A percentile compares a stretch with the other conserved stretches of the same genome.
Conservation (phyloP, 441 rosid species). For the Jatropha multifida region DNA sequence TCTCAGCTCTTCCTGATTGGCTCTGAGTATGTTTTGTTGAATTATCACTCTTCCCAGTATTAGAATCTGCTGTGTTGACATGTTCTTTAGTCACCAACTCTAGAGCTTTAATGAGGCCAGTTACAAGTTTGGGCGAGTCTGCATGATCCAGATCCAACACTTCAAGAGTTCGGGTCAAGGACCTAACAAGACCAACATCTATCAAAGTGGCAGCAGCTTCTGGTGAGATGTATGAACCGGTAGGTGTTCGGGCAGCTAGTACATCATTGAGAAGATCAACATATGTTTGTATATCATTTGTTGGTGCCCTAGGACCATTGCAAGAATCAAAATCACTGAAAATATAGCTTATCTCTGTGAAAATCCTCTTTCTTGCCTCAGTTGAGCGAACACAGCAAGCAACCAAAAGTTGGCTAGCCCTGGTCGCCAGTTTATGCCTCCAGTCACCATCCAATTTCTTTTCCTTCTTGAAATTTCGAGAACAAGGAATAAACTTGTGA, state of each 20-base stretch:
- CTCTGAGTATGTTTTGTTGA: constrained; percentile 49
- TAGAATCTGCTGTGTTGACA: constrained; percentile 64
- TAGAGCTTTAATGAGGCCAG: constrained; percentile 81
- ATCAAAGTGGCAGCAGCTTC: constrained; percentile 94
- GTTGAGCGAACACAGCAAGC: constrained; percentile 91
- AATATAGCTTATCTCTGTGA: constrained; percentile 69
- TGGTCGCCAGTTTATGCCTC: constrained; percentile 80
- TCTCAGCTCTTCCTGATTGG: constrained; percentile 61
- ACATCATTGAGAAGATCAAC: constrained; percentile 91
- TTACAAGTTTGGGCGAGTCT: constrained; percentile 86
- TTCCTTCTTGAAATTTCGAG: constrained; percentile 66
- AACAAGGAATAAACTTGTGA: constrained; percentile 70
- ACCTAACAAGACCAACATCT: constrained; percentile 85
- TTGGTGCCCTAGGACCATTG: constrained; percentile 58
- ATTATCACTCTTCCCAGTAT: constrained; percentile 63
- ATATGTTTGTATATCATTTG: constrained; percentile 63
- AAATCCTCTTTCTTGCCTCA: constrained; percentile 89
- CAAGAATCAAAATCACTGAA: constrained; percentile 69
- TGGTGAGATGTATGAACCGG: constrained; percentile 78
- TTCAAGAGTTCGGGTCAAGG: constrained; percentile 80
- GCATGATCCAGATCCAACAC: constrained; percentile 90
- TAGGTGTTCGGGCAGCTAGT: constrained; percentile 80
- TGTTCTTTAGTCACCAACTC: constrained; percentile 97
- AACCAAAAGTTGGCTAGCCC: constrained; percentile 88
- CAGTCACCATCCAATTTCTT: constrained; percentile 87